Base-by-base conservation (phyloP, 345 rosid genomes). In the Passiflora organensis region DNA sequence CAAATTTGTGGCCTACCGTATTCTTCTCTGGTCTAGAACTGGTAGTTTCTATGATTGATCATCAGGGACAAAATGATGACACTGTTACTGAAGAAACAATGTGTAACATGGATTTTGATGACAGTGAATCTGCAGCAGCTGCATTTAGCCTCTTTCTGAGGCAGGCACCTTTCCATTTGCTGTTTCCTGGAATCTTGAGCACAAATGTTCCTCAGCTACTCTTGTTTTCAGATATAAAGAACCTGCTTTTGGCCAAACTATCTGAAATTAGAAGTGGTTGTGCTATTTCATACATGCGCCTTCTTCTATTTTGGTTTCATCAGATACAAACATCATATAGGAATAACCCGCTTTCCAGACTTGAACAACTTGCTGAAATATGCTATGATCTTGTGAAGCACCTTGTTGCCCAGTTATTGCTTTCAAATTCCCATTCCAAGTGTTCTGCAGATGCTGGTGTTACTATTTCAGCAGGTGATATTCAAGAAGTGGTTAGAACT, bases 241-340 rank as follows among this genome's bases (percentile, higher is more conserved):
- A 71, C 58, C 65, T 89, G 67, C 89, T 93, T 59, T 61, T 78
- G 79, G 69, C 67, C 36, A 93, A 83, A 68, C 54, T 82, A 41
- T 83, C 77, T 14, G 77, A 77, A 17, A 36, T 64, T 48, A 63
- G 52, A 53, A 60, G 63, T 65, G 78, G 72, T 75, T 61, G 64
- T 32, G 63, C 73, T 52, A 71, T 73, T 44, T 72, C 77, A 53
- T 38, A 68, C 63, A 58, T 89, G 54, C 84, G 68, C 38, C 81
- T 81, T 56, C 64, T 84, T 52, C 70, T 93, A 21, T 86, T 84
- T 72, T 86, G 89, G 86, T 75, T 84, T 56, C 55, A 70, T 67
- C 89, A 72, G 62, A 73, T 86, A 56, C 86, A 62, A 32, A 68
- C 72, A 51, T 65, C 77, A 46, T 67, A 68, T 69, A 63, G 51